These are phyloP conservation scores for Malbranchea cinnamomea DNA, from an alignment of 2,329 filamentous ascomycete species.

Conservation along the genomic window DNA sequence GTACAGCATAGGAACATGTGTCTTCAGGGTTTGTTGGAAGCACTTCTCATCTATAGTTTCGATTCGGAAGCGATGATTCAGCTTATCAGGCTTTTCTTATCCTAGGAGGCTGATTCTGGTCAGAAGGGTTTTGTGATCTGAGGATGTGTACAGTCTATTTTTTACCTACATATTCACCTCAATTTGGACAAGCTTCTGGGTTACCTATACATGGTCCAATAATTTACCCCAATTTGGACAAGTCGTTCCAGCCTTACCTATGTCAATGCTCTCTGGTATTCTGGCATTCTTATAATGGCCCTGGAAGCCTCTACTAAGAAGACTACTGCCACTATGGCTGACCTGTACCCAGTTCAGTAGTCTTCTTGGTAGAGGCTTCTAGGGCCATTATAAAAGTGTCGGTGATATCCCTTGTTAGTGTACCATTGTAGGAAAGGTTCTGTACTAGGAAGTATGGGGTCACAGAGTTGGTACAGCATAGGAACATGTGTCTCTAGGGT, in stretches of 20 bases:
- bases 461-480: background rate
- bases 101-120: background rate
- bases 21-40: background rate
- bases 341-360: background rate
- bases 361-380: constrained; percentile 1
- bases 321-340: too few species aligned
- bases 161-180: background rate
- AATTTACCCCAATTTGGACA: too few species aligned
- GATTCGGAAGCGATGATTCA: background rate
- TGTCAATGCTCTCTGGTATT: too few species aligned
- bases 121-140: constrained; percentile 1
- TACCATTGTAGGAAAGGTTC: background rate
- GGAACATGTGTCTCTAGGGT: background rate
- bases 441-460: background rate
- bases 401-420: background rate
- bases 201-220: background rate
- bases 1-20: background rate
- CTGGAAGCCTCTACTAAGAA: too few species aligned
- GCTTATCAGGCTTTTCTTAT: background rate
- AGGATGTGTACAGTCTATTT: background rate
- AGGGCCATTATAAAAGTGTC: background rate
- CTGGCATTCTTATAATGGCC: too few species aligned
- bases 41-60: constrained; percentile 1
- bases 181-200: background rate
- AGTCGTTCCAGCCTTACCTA: too few species aligned